Base-by-base conservation (phyloP, 176 grass and related monocot species). In the Juncus effusus region DNA sequence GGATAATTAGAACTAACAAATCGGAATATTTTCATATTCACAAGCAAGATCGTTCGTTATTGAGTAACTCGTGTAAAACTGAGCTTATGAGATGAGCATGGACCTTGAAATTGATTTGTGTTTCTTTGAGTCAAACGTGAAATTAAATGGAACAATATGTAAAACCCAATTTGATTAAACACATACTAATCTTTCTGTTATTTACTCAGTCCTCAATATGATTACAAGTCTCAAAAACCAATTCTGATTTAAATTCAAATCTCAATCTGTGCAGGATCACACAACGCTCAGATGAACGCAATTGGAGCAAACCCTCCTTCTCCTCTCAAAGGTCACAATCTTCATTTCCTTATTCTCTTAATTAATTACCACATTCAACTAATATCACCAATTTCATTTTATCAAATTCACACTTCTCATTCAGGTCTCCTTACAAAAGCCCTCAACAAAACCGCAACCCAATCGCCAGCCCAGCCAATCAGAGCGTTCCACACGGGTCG, bases 401-500 rank as follows among this genome's bases (percentile, higher is more conserved):
- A 7, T 56, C 9, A 19, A 5, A 53, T 76, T 47, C 6, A 4
- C 40, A 13, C 54, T 4, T 36, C 59, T 56, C 4, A 12, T 52
- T 40, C 61, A 63, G 59, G 47, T 76, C 49, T 76, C 37, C 51
- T 62, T 53, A 64, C 42, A 63, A 9, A 39, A 59, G 16, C 64
- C 63, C 54, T 54, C 59, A 45, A 65, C 14, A 72, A 65, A 52
- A 63, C 16, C 11, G 5, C 41, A 7, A 35, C 39, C 60, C 36
- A 45, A 39, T 64, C 61, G 37, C 63, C 65, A 16, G 50, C 15
- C 49, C 54, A 39, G 10, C 12, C 52, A 12, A 78, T 5, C 51
- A 76, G 67, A 6, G 10, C 79, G 39, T 28, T 90, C 54, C 81
- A 95, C 60, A 55, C 75, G 50, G 86, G 78, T 42, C 42, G 50